These are phyloP conservation scores for Aspergillus leporis DNA, from an alignment of 495 filamentous ascomycete species.

Conservation along the genomic window DNA sequence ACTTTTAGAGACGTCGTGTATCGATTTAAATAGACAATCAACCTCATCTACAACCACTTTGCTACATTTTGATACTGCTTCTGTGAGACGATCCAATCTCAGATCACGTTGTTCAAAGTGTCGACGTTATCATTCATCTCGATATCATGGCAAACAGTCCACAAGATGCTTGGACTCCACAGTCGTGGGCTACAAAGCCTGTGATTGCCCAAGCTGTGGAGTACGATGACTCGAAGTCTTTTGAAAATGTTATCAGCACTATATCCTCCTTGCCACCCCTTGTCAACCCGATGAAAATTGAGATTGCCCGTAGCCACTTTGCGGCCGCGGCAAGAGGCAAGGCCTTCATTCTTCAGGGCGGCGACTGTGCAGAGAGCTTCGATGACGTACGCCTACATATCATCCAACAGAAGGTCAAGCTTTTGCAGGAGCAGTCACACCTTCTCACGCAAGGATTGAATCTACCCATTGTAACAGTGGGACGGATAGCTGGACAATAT, in stretches of 20 bases:
- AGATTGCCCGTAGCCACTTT: conserved; percentile 6
- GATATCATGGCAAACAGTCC: not conserved
- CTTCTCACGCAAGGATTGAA: conserved; percentile 1
- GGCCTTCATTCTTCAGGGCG: conserved; percentile 11
- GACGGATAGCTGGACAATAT: conserved; percentile 11
- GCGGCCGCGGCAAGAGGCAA: conserved; percentile 6
- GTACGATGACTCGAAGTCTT: conserved; percentile 8
- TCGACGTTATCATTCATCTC: not conserved
- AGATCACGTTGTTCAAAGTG: not conserved
- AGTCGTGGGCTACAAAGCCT: conserved; percentile 5
- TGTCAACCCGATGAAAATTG: conserved; percentile 6
- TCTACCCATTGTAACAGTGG: conserved; percentile 8
- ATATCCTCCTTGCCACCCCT: conserved; percentile 8
- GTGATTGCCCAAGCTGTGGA: conserved; percentile 9
- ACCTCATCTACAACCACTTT: not conserved
- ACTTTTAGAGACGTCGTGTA: not conserved
- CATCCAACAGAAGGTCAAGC: conserved; percentile 11
- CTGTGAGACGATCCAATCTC: not conserved
- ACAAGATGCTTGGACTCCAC: conserved; percentile 2
- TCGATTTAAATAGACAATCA: not conserved
- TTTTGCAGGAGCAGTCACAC: conserved; percentile 6
- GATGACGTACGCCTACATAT: conserved; percentile 6
- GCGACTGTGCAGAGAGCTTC: conserved; percentile 15
- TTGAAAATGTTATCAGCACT: conserved; percentile 5
- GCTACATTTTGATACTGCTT: not conserved